Evolutionary conservation across 2,329 filamentous ascomycete genomes (phyloP).

Genomic region (Metarhizium robertsii): DNA sequence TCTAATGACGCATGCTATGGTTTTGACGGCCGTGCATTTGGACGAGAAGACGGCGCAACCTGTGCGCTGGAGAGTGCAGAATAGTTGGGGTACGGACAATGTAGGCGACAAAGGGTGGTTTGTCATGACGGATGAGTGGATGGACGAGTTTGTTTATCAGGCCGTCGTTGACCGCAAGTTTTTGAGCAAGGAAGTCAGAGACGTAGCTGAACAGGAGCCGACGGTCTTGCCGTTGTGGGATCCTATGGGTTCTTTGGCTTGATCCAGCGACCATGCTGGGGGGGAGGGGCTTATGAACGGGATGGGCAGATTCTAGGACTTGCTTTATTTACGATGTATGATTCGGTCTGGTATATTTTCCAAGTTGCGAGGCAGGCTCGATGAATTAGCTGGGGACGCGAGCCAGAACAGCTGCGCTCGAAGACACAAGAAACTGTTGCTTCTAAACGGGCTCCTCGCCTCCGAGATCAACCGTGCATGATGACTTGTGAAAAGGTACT

Average conservation of each 20-base stretch:
- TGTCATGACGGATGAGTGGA: constrained; percentile 77
- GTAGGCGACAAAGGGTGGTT: constrained; percentile 76
- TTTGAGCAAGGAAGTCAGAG: constrained; percentile 53
- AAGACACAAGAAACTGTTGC: too few species aligned
- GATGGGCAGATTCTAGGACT: too few species aligned
- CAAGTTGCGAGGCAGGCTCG: too few species aligned
- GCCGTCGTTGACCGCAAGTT: constrained; percentile 71
- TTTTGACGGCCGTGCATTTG: constrained; percentile 76
- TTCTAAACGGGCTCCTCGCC: too few species aligned
- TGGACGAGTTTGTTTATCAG: constrained; percentile 78
- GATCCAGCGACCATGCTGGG: neutral
- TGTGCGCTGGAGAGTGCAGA: constrained; percentile 78
- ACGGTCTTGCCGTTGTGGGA: constrained; percentile 70
- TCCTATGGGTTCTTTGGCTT: constrained; percentile 68
- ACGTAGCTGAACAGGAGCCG: constrained; percentile 62
- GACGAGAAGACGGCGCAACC: constrained; percentile 51
- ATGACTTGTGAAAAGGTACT: too few species aligned
- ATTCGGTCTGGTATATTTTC: too few species aligned
- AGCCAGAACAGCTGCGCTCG: too few species aligned
- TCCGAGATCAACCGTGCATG: too few species aligned
- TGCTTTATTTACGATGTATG: too few species aligned
- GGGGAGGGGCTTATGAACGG: too few species aligned
- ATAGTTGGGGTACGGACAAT: constrained; percentile 61
- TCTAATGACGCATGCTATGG: constrained; percentile 89
- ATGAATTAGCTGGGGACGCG: too few species aligned